Evolutionary conservation across 306 rosid genomes (phyloP).

Genomic region (Benincasa hispida): DNA sequence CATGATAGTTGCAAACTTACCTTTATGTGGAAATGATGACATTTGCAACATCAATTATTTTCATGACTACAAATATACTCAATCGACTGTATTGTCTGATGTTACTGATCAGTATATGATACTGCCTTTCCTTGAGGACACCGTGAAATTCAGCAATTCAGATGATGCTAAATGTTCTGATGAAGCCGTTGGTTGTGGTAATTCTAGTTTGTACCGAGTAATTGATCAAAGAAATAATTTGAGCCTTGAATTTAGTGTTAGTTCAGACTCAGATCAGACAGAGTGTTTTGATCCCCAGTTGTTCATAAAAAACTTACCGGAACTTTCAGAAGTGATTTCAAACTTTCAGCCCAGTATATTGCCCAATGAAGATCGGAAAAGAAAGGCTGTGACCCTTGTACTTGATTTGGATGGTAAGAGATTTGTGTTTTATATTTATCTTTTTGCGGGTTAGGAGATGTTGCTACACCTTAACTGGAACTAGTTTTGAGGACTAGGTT

Average conservation of each 20-base stretch:
- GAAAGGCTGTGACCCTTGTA: constrained; percentile 61
- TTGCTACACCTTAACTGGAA: neutral
- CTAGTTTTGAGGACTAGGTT: neutral
- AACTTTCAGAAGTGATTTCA: constrained; percentile 64
- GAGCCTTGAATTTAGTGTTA: constrained; percentile 47
- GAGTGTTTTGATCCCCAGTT: constrained; percentile 86
- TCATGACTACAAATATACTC: constrained; percentile 40
- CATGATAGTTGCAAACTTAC: constrained; percentile 78
- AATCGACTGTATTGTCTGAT: constrained; percentile 39
- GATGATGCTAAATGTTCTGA: constrained; percentile 33
- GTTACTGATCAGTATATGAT: constrained; percentile 64
- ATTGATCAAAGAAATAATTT: constrained; percentile 61
- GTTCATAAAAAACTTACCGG: constrained; percentile 73
- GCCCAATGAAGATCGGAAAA: constrained; percentile 45
- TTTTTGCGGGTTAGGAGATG: neutral
- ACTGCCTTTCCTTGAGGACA: constrained; percentile 75
- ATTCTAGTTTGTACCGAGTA: constrained; percentile 51
- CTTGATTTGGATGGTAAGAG: constrained; percentile 97
- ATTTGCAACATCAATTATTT: constrained; percentile 31
- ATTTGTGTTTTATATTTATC: constrained; percentile 6
- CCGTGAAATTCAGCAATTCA: constrained; percentile 29
- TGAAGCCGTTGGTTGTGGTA: constrained; percentile 38
- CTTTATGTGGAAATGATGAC: constrained; percentile 43
- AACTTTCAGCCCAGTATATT: constrained; percentile 34
- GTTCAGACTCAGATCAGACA: constrained; percentile 43